Evolutionary conservation across 495 filamentous ascomycete species (phyloP).

Genomic region (Pseudomonodictys pantanalensis): DNA sequence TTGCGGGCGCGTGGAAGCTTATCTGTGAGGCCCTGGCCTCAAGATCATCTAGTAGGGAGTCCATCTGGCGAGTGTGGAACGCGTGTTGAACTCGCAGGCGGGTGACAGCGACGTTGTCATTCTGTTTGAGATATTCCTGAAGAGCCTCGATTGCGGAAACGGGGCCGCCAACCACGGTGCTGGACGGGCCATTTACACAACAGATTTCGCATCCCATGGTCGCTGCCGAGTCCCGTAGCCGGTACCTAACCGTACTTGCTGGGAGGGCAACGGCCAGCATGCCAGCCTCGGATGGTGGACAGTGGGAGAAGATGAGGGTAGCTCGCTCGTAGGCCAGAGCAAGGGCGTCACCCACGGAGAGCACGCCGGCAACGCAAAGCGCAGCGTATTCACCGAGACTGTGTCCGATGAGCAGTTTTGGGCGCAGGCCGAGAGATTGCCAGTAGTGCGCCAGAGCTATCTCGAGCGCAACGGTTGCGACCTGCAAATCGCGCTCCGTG

Average conservation of each 20-base stretch:
- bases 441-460: slow-evolving; percentile 42
- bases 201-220: slow-evolving; percentile 45
- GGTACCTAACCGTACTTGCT: slow-evolving; percentile 24
- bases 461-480: slow-evolving; percentile 38
- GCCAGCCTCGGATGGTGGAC: slow-evolving; percentile 37
- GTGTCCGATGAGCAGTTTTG: slow-evolving; percentile 43
- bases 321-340: slow-evolving; percentile 41
- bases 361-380: slow-evolving; percentile 42
- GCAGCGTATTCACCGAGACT: slow-evolving; percentile 48
- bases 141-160: slow-evolving; percentile 28
- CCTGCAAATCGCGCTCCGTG: slow-evolving; percentile 34
- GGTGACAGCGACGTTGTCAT: slow-evolving; percentile 48
- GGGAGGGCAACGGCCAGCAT: slow-evolving; percentile 49
- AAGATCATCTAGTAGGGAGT: slow-evolving; percentile 30
- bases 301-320: slow-evolving; percentile 33
- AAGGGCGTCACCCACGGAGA: slow-evolving; percentile 41
- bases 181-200: slow-evolving; percentile 51
- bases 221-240: slow-evolving; percentile 33
- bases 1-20: slow-evolving; percentile 10
- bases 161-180: slow-evolving; percentile 53
- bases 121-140: background rate
- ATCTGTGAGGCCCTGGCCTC: background rate
- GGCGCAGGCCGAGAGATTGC: slow-evolving; percentile 38
- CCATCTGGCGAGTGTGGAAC: slow-evolving; percentile 30
- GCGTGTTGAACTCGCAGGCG: slow-evolving; percentile 62